Base-by-base conservation (phyloP, 768 basidiomycete genomes). In the Pisolithus microcarpus region DNA sequence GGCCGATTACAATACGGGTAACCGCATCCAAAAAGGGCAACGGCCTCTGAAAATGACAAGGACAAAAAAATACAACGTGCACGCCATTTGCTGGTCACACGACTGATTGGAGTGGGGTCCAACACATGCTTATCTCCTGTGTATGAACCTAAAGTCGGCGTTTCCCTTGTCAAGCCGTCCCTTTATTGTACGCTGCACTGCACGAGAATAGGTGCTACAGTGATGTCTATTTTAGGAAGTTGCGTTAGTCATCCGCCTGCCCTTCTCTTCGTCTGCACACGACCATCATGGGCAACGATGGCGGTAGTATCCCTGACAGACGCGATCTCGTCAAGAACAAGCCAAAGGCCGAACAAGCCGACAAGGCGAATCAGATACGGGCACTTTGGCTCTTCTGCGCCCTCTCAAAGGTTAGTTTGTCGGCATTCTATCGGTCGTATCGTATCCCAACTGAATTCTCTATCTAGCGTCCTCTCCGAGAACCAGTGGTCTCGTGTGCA, bases 301-400 rank as follows among this genome's bases (percentile, higher is more conserved):
- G 89, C 55, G 88, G 87, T 72, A 87, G 86, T 61, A 90, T 91
- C 52, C 87, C 88, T 4, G 89, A 91, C 68, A 76, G 89, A 49
- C 72, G 88, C 49, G 89, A 91, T 61, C 72, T 91, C 19, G 88
- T 91, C 10, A 76, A 73, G 55, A 85, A 63, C 52, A 90, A 79
- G 64, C 75, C 79, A 15, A 91, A 91, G 76, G 84, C 85, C 18
- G 90, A 92, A 66, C 82, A 89, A 60, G 89, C 89, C 0, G 94
- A 98, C 76, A 90, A 83, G 68, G 85, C 90, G 1, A 92, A 92
- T 60, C 87, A 95, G 61, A 82, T 84, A 11, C 79, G 87, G 31
- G 93, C 92, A 2, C 75, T 80, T 43, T 98, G 91, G 92, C 81
- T 88, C 54, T 92, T 89, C 65, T 99, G 96, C 64, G 92, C 94